Evolutionary conservation across 2,329 filamentous ascomycete genomes (phyloP).

Genomic region (Metarhizium album): DNA sequence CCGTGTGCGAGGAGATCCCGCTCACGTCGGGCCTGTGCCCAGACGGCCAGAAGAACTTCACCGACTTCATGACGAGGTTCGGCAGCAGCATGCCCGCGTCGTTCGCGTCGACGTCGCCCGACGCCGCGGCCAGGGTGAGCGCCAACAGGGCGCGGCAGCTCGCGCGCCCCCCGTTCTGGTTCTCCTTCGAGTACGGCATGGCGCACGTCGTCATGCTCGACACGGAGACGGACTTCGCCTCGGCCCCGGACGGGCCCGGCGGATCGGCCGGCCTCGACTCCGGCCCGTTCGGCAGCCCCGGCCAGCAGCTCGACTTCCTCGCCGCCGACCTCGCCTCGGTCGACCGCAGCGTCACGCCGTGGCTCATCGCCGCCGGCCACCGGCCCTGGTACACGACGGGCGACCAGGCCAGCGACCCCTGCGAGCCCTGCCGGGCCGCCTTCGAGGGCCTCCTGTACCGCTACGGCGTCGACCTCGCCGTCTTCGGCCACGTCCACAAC

Average conservation of each 20-base stretch:
- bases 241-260: conserved; percentile 18
- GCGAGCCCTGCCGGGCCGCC: conserved; percentile 35
- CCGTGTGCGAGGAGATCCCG: conserved; percentile 37
- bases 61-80: conserved; percentile 47
- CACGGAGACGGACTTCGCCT: conserved; percentile 17
- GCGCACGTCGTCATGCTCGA: conserved; percentile 24
- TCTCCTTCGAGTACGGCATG: conserved; percentile 19
- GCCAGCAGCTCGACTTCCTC: conserved; percentile 44
- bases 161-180: conserved; percentile 15
- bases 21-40: conserved; percentile 29
- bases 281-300: conserved; percentile 36
- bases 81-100: conserved; percentile 38
- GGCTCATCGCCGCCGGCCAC: conserved; percentile 25
- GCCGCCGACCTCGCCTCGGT: conserved; percentile 44
- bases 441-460: conserved; percentile 44
- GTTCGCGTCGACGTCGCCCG: conserved; percentile 36
- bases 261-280: conserved; percentile 23
- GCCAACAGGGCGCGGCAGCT: conserved; percentile 33
- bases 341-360: conserved; percentile 43
- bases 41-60: conserved; percentile 48
- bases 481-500: conserved; percentile 50
- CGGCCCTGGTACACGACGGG: conserved; percentile 36
- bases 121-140: conserved; percentile 27
- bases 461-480: conserved; percentile 45
- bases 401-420: conserved; percentile 28